Percentiles rank a stretch among this genome's conserved stretches.
phyloP scores from a whole-genome alignment of 2,329 filamentous ascomycete species.

The Fusarium bulbicola region DNA sequence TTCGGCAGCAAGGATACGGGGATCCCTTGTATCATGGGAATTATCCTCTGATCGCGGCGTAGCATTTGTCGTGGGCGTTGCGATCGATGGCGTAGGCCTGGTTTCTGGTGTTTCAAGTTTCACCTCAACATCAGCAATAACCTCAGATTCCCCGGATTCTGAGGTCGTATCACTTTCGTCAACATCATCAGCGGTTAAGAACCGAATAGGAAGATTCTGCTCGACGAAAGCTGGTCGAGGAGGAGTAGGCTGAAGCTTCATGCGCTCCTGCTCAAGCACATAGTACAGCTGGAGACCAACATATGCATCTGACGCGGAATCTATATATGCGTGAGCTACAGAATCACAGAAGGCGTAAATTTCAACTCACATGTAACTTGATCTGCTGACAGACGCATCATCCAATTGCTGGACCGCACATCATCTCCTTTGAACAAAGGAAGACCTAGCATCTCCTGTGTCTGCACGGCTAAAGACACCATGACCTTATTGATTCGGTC shows the following conservation, averaged over 20 bases:
- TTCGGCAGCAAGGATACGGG: slow-evolving; percentile 56
- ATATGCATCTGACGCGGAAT: slow-evolving; percentile 86
- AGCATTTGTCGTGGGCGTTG: neutral
- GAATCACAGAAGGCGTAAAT: neutral
- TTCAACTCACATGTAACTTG: slow-evolving; percentile 74
- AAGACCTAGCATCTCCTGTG: slow-evolving; percentile 74
- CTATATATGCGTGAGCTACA: slow-evolving; percentile 49
- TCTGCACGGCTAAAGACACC: slow-evolving; percentile 74
- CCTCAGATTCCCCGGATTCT: slow-evolving; percentile 39
- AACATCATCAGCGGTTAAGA: slow-evolving; percentile 48
- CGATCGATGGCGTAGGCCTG: neutral
- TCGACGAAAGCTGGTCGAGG: slow-evolving; percentile 76
- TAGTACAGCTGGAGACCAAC: slow-evolving; percentile 79
- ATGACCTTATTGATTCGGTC: slow-evolving; percentile 70
- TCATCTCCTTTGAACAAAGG: slow-evolving; percentile 77
- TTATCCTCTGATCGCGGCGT: neutral
- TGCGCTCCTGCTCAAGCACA: slow-evolving; percentile 73
- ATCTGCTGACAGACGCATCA: slow-evolving; percentile 63
- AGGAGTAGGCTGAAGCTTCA: slow-evolving; percentile 73
- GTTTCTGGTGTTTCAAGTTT: neutral
- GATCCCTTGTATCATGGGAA: slow-evolving; percentile 43
- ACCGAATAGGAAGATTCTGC: slow-evolving; percentile 68
- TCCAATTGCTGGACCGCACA: slow-evolving; percentile 82
- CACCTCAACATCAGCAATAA: slow-evolving; percentile 19
- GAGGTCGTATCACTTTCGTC: slow-evolving; percentile 46